A percentile compares a stretch with the other conserved stretches of the same genome.
Conservation (phyloP, 805 yeast species). For the Cyberlindnera americana region DNA sequence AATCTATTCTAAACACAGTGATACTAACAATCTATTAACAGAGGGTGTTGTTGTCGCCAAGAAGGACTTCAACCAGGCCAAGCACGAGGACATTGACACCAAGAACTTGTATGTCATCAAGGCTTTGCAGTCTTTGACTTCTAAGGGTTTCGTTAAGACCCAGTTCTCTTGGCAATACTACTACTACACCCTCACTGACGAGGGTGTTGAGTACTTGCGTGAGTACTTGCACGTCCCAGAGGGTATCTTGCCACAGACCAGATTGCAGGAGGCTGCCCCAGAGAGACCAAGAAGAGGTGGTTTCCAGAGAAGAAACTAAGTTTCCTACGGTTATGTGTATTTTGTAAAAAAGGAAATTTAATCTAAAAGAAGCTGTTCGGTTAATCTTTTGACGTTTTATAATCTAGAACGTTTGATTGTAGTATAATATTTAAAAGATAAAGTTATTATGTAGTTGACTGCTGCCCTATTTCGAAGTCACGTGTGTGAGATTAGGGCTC, state of each 20-base stretch:
- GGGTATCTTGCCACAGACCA: constrained; percentile 97
- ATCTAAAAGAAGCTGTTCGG: constrained; percentile 87
- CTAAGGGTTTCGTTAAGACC: constrained; percentile 98
- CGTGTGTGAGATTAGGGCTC: neutral
- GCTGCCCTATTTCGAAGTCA: constrained; percentile 1
- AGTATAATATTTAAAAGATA: too few relatives aligned
- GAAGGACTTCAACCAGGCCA: constrained; percentile 96
- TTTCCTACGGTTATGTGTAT: constrained; percentile 20
- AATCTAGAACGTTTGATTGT: too few relatives aligned
- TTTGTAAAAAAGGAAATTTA: constrained; percentile 25
- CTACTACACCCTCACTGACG: constrained; percentile 99
- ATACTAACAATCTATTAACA: constrained; percentile 42
- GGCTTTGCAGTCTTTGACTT: constrained; percentile 98
- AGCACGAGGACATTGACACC: constrained; percentile 98
- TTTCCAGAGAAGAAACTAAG: constrained; percentile 32
- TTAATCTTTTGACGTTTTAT: constrained; percentile 15
- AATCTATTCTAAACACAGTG: neutral
- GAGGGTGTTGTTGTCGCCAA: constrained; percentile 99
- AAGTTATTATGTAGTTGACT: too few relatives aligned
- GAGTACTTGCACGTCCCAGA: constrained; percentile 98
- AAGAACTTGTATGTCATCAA: constrained; percentile 96
- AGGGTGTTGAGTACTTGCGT: constrained; percentile 98
- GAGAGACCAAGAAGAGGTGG: constrained; percentile 61
- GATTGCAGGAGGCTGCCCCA: constrained; percentile 92
- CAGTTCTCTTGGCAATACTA: constrained; percentile 99